A percentile compares a stretch with the other conserved stretches of the same genome.
phyloP scores from a whole-genome alignment of 1,284 basidiomycete genomes.

The Gymnopus androsaceus region DNA sequence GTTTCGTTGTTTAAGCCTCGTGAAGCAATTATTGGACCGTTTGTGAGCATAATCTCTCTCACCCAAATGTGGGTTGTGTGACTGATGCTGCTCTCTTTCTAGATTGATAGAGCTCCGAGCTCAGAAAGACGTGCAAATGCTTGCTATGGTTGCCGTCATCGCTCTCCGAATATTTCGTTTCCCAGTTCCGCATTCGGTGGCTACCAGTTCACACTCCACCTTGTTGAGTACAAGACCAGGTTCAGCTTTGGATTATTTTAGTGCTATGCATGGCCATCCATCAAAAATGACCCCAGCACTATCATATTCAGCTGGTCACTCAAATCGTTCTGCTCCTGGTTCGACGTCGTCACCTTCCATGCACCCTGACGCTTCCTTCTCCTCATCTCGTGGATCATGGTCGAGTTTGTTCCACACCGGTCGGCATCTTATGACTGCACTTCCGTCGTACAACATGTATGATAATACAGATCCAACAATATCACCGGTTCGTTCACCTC shows the following conservation, averaged over 20 bases:
- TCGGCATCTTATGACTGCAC: constrained; percentile 58
- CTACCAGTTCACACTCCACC: not conserved
- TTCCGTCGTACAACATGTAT: not conserved
- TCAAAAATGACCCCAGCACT: constrained; percentile 21
- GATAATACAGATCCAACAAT: constrained; percentile 48
- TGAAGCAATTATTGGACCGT: constrained; percentile 40
- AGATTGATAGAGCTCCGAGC: constrained; percentile 69
- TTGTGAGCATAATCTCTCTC: constrained; percentile 40
- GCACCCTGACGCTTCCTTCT: constrained; percentile 39
- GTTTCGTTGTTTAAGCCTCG: constrained; percentile 22
- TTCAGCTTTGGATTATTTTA: constrained; percentile 49
- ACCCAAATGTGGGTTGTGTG: not conserved
- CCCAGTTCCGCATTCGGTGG: constrained; percentile 6
- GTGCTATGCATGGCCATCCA: constrained; percentile 33
- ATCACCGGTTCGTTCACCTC: constrained; percentile 26
- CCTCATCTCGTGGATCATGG: constrained; percentile 72
- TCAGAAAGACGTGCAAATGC: constrained; percentile 77
- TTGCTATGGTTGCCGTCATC: constrained; percentile 76
- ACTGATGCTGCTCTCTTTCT: constrained; percentile 1
- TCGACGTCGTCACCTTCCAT: constrained; percentile 30
- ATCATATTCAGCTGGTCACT: constrained; percentile 19
- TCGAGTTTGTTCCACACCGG: constrained; percentile 70
- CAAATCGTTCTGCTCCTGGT: constrained; percentile 33
- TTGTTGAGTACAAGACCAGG: not conserved
- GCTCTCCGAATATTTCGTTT: constrained; percentile 49